Conservation (phyloP, 2,329 filamentous ascomycete genomes). For the Emericellopsis cladophorae region DNA sequence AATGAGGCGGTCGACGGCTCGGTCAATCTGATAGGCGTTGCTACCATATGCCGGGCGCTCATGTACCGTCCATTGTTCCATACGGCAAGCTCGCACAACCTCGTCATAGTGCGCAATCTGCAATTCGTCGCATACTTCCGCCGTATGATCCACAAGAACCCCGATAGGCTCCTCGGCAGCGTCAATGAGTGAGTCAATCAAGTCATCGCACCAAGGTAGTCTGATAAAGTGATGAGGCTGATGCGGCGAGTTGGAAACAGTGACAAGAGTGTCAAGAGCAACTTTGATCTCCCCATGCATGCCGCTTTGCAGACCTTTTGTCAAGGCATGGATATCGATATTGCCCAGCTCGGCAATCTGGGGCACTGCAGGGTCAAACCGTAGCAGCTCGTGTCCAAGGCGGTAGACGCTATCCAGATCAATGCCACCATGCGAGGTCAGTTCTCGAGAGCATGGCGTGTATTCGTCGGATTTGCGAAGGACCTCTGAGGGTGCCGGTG, state of each 20-base stretch:
- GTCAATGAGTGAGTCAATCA: conserved; percentile 79
- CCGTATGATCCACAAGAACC: conserved; percentile 68
- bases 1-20: conserved; percentile 74
- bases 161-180: conserved; percentile 86
- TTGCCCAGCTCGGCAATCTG: conserved; percentile 66
- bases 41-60: conserved; percentile 65
- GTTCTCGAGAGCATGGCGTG: conserved; percentile 37
- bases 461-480: conserved; percentile 38
- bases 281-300: conserved; percentile 82
- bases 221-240: conserved; percentile 53
- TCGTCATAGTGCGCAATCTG: conserved; percentile 80
- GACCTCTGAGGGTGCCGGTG: conserved; percentile 23
- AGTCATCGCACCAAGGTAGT: conserved; percentile 68
- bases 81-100: conserved; percentile 62
- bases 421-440: conserved; percentile 58
- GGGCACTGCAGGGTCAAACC: conserved; percentile 63
- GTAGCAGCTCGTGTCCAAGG: conserved; percentile 53
- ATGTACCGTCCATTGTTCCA: conserved; percentile 60
- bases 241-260: conserved; percentile 48
- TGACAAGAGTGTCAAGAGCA: conserved; percentile 72
- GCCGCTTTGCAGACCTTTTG: conserved; percentile 78
- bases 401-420: conserved; percentile 47
- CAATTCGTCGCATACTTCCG: conserved; percentile 78
- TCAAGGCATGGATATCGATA: conserved; percentile 83
- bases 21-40: conserved; percentile 67